phyloP scores from a whole-genome alignment of 345 rosid species.

The Hypericum androsaemum region DNA sequence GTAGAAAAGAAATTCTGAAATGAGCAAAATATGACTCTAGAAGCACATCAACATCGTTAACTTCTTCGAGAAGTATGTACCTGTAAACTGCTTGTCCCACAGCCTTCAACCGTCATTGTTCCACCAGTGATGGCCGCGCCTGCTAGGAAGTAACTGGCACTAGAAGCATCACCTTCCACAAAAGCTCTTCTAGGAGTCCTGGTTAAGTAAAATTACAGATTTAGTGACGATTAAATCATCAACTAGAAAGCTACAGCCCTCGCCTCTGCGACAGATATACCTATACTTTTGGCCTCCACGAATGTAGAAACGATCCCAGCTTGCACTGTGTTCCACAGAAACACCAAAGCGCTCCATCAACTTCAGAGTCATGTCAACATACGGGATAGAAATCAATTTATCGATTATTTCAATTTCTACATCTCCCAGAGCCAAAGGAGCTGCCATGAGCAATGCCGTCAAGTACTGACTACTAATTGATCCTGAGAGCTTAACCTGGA shows the following conservation, averaged over 20 bases:
- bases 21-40: too few relatives aligned
- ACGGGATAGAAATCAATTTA: constrained; percentile 82
- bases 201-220: constrained; percentile 13
- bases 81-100: constrained; percentile 92
- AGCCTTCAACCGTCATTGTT: constrained; percentile 89
- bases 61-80: constrained; percentile 21
- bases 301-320: constrained; percentile 81
- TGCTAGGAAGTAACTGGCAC: constrained; percentile 97
- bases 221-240: not conserved
- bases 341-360: constrained; percentile 92
- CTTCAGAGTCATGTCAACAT: constrained; percentile 94
- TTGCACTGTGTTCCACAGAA: constrained; percentile 51
- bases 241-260: constrained; percentile 5
- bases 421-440: constrained; percentile 86
- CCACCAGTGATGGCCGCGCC: constrained; percentile 97
- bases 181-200: constrained; percentile 91
- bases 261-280: constrained; percentile 27
- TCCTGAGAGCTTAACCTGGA: constrained; percentile 93
- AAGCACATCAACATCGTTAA: too few relatives aligned
- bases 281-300: constrained; percentile 84
- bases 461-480: constrained; percentile 90
- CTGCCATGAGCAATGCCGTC: constrained; percentile 95
- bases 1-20: too few relatives aligned
- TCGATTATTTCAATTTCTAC: constrained; percentile 89
- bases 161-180: constrained; percentile 98